Evolutionary conservation across 75 land plant species (phyloP).

Genomic region (Selaginella tamariscina): DNA sequence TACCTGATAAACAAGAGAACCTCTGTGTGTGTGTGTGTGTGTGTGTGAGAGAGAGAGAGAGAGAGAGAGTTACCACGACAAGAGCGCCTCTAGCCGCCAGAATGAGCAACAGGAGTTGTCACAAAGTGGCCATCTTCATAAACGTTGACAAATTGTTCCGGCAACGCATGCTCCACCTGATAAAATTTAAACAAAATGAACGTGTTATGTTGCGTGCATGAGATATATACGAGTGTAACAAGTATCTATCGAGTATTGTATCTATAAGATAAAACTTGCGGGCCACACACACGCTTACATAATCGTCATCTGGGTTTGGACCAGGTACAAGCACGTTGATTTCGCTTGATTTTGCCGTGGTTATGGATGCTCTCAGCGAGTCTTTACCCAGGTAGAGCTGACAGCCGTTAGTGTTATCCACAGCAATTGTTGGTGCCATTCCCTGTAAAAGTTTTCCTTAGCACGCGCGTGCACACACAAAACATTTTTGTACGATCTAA

Average conservation of each 20-base stretch:
- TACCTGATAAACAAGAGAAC: too few species aligned
- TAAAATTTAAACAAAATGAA: constrained; percentile 1
- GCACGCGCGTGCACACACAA: too few species aligned
- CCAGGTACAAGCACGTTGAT: constrained; percentile 87
- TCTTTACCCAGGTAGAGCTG: constrained; percentile 77
- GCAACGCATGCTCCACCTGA: constrained; percentile 91
- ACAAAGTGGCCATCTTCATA: constrained; percentile 72
- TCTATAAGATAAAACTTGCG: neutral
- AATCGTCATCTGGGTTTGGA: constrained; percentile 51
- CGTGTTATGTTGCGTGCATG: neutral
- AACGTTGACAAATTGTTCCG: constrained; percentile 65
- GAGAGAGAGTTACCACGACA: too few species aligned
- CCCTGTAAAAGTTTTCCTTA: too few species aligned
- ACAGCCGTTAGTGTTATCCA: constrained; percentile 89
- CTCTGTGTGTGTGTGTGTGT: too few species aligned
- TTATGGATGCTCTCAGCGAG: constrained; percentile 68
- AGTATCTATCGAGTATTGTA: neutral
- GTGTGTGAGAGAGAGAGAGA: neutral
- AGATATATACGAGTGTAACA: neutral
- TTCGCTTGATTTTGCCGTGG: constrained; percentile 97
- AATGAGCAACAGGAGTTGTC: constrained; percentile 81
- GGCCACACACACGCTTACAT: constrained; percentile 35
- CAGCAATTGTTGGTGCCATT: constrained; percentile 80
- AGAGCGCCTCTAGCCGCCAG: constrained; percentile 43
- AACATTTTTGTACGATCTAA: too few species aligned